These are phyloP conservation scores for Calendula officinalis DNA, from an alignment of 129 eudicot genomes.

Conservation along the genomic window DNA sequence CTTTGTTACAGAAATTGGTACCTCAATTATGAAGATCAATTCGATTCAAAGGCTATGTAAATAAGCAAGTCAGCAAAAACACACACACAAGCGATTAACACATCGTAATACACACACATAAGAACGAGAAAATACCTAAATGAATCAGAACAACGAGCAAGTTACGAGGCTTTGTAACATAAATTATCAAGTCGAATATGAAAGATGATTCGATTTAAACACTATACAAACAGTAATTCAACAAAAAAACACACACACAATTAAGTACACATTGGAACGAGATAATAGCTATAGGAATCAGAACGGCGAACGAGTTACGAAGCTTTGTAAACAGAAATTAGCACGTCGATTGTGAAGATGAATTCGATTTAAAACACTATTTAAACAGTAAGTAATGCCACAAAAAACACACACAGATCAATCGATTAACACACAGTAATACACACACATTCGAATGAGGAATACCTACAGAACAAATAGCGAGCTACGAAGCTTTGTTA, in stretches of 20 bases:
- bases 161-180: too few relatives aligned
- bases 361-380: too few relatives aligned
- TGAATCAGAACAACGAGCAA: not conserved
- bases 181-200: too few relatives aligned
- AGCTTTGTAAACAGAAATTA: too few relatives aligned
- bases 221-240: not conserved
- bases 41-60: too few relatives aligned
- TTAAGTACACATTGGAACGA: too few relatives aligned
- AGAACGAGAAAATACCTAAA: not conserved
- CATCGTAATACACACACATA: conserved; percentile 3
- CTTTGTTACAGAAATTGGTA: too few relatives aligned
- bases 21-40: too few relatives aligned
- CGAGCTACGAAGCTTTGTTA: not conserved
- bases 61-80: too few relatives aligned
- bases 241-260: not conserved
- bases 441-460: not conserved
- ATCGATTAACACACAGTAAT: conserved; percentile 1
- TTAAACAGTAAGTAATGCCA: not conserved
- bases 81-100: not conserved
- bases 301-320: not conserved
- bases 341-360: too few relatives aligned
- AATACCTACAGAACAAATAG: conserved; percentile 4
- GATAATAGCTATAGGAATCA: not conserved
- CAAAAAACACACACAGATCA: not conserved
- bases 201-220: too few relatives aligned